phyloP scores from a whole-genome alignment of 2,329 filamentous ascomycete genomes.

The Metarhizium anisopliae region DNA sequence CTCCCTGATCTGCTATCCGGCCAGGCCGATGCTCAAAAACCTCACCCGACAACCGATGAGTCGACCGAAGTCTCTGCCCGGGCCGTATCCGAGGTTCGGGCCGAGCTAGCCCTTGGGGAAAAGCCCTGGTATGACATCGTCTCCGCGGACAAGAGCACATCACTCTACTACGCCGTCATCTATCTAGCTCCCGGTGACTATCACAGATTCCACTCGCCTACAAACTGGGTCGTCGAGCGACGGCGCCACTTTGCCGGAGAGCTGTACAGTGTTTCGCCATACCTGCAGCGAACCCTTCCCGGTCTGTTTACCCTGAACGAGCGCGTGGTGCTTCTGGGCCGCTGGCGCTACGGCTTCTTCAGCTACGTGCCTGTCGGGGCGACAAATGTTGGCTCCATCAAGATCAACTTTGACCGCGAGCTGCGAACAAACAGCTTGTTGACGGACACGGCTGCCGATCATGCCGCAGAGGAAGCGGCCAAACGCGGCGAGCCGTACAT shows the following conservation, averaged over 20 bases:
- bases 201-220: constrained; percentile 93
- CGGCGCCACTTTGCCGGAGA: constrained; percentile 97
- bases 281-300: constrained; percentile 83
- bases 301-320: constrained; percentile 96
- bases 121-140: constrained; percentile 63
- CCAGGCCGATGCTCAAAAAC: constrained; percentile 32
- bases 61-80: constrained; percentile 53
- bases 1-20: constrained; percentile 82
- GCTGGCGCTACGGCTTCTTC: constrained; percentile 98
- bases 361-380: constrained; percentile 91
- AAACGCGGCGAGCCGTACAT: constrained; percentile 70
- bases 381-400: constrained; percentile 94
- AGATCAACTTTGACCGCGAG: constrained; percentile 93
- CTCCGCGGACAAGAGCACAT: constrained; percentile 52
- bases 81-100: constrained; percentile 76
- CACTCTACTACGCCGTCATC: constrained; percentile 87
- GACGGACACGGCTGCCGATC: constrained; percentile 86
- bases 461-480: constrained; percentile 71
- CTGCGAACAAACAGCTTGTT: constrained; percentile 85
- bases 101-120: constrained; percentile 68
- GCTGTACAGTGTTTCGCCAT: constrained; percentile 89
- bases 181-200: constrained; percentile 97
- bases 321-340: constrained; percentile 82
- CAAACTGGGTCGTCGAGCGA: constrained; percentile 89
- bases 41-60: constrained; percentile 58